Evolutionary conservation across 495 filamentous ascomycete species (phyloP).

Genomic region (Lophiotrema nucula): DNA sequence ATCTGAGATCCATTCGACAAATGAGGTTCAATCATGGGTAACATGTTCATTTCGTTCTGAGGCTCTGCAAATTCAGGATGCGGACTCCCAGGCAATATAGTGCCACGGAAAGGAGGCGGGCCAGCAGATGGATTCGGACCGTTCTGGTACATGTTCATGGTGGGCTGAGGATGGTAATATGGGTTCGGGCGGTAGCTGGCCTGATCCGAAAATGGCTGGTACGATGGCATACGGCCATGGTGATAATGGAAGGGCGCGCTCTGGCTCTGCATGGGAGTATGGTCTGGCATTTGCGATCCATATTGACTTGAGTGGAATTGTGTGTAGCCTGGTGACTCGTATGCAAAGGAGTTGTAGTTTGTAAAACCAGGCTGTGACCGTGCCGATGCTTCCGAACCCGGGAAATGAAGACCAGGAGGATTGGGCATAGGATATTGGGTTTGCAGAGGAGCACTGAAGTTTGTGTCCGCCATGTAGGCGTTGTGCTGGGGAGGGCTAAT

Average conservation of each 20-base stretch:
- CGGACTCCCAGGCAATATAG: neutral
- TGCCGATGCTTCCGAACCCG: neutral
- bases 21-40: constrained; percentile 11
- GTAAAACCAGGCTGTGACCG: neutral
- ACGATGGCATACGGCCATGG: neutral
- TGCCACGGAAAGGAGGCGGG: neutral
- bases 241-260: neutral
- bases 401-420: neutral
- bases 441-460: constrained; percentile 14
- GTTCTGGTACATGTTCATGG: constrained; percentile 1
- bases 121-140: neutral
- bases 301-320: neutral
- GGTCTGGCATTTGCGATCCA: constrained; percentile 5
- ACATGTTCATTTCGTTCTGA: neutral
- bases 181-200: neutral
- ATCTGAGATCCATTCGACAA: too few relatives aligned
- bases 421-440: constrained; percentile 5
- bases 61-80: constrained; percentile 4
- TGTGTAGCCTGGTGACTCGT: neutral
- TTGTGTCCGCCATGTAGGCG: constrained; percentile 20
- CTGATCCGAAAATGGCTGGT: neutral
- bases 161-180: constrained; percentile 4
- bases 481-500: too few relatives aligned
- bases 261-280: neutral
- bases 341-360: constrained; percentile 11